Evolutionary conservation across 495 filamentous ascomycete genomes (phyloP).

Genomic region (Penicillium macrosclerotiorum): DNA sequence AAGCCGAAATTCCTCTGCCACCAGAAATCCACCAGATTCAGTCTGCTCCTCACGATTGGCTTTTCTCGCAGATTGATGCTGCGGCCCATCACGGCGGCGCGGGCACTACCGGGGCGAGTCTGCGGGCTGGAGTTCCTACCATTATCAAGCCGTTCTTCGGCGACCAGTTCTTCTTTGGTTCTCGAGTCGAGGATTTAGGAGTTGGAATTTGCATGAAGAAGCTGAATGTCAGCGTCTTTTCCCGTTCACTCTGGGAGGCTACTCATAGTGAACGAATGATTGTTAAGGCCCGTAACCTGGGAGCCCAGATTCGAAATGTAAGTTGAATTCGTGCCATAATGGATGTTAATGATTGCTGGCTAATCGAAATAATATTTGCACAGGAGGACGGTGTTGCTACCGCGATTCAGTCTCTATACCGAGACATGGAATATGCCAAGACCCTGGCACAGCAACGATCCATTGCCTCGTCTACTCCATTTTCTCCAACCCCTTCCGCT

Average conservation of each 20-base stretch:
- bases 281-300: conserved; percentile 73
- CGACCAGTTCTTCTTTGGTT: conserved; percentile 95
- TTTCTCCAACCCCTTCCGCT: conserved; percentile 38
- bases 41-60: conserved; percentile 93
- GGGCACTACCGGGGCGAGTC: conserved; percentile 91
- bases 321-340: conserved; percentile 19
- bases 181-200: conserved; percentile 83
- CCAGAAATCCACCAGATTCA: conserved; percentile 83
- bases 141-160: conserved; percentile 97
- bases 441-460: conserved; percentile 69
- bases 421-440: conserved; percentile 94
- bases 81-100: conserved; percentile 93
- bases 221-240: conserved; percentile 78
- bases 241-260: conserved; percentile 86
- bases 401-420: conserved; percentile 90
- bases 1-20: conserved; percentile 71
- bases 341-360: background rate
- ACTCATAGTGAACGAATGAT: conserved; percentile 89
- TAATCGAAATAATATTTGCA: no score
- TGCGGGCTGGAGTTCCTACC: conserved; percentile 88
- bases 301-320: conserved; percentile 84
- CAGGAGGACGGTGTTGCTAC: conserved; percentile 87
- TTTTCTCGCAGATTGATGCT: conserved; percentile 91
- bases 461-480: conserved; percentile 39
- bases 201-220: conserved; percentile 89